Evolutionary conservation across 1,139 yeast species (phyloP).

Genomic region (Lodderomyces oxycetoniae): DNA sequence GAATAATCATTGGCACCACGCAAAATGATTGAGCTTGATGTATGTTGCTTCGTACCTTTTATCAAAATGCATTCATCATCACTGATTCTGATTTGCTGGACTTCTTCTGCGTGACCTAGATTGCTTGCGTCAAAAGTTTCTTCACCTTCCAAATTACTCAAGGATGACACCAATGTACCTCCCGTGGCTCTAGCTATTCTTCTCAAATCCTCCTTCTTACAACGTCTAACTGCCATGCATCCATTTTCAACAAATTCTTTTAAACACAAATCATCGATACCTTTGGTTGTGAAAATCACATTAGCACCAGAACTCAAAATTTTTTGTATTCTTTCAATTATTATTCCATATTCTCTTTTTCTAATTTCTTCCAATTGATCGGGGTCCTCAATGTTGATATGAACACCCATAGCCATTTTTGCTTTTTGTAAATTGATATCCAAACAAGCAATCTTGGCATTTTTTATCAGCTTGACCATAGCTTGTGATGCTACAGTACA

Average conservation of each 20-base stretch:
- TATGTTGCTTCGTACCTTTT: conserved; percentile 91
- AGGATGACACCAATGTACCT: conserved; percentile 79
- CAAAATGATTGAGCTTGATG: conserved; percentile 84
- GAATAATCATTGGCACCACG: conserved; percentile 97
- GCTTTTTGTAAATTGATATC: conserved; percentile 95
- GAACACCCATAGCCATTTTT: conserved; percentile 98
- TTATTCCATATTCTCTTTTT: conserved; percentile 88
- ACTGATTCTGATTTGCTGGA: conserved; percentile 82
- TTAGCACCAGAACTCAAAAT: conserved; percentile 93
- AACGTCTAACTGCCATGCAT: conserved; percentile 96
- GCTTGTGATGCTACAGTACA: conserved; percentile 98
- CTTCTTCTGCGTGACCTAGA: conserved; percentile 90
- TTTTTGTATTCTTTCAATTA: conserved; percentile 81
- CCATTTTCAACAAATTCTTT: conserved; percentile 95
- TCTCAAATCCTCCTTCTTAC: conserved; percentile 93
- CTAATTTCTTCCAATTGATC: conserved; percentile 95
- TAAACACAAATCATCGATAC: conserved; percentile 93
- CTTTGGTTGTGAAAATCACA: conserved; percentile 94
- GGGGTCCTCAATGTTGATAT: conserved; percentile 94
- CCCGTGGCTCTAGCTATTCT: conserved; percentile 98
- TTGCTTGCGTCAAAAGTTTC: conserved; percentile 88
- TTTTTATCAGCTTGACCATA: conserved; percentile 70
- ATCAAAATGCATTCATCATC: conserved; percentile 97
- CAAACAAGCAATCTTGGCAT: conserved; percentile 86
- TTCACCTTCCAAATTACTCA: conserved; percentile 95